Conservation (phyloP, 129 eudicot genomes). For the Flaveria robusta region DNA sequence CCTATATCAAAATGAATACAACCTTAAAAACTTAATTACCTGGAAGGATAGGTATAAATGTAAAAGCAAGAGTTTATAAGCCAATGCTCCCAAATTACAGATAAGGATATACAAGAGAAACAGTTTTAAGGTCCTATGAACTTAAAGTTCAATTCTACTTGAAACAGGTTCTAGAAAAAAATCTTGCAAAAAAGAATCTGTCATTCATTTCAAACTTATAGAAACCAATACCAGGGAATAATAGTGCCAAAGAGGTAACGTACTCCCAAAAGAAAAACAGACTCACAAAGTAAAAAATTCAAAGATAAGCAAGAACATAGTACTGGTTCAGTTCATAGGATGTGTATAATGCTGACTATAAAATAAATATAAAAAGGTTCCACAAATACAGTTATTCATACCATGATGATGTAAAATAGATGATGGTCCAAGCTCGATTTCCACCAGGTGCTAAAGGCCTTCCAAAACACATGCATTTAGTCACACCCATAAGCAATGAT, state of each 20-base stretch:
- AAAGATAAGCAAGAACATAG: constrained; percentile 1
- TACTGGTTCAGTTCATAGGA: background rate
- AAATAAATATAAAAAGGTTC: background rate
- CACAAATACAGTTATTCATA: constrained; percentile 24
- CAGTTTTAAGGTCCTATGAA: background rate
- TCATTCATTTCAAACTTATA: background rate
- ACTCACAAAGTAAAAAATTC: background rate
- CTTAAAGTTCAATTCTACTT: background rate
- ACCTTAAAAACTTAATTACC: background rate
- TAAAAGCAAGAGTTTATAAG: background rate
- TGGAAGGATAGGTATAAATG: background rate
- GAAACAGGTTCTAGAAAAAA: background rate
- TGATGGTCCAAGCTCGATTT: constrained; percentile 92
- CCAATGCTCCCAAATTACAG: background rate
- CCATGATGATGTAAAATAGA: constrained; percentile 82
- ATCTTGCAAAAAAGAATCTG: background rate
- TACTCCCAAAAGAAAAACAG: background rate
- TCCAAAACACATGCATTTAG: constrained; percentile 97
- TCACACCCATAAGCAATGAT: constrained; percentile 89
- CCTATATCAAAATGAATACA: constrained; percentile 3
- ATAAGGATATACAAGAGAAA: background rate
- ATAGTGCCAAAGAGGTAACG: background rate
- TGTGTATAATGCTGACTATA: background rate
- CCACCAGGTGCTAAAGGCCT: constrained; percentile 86
- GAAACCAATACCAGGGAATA: background rate